phyloP scores from a whole-genome alignment of 1,139 yeast genomes.

The Geotrichum klebahnii region DNA sequence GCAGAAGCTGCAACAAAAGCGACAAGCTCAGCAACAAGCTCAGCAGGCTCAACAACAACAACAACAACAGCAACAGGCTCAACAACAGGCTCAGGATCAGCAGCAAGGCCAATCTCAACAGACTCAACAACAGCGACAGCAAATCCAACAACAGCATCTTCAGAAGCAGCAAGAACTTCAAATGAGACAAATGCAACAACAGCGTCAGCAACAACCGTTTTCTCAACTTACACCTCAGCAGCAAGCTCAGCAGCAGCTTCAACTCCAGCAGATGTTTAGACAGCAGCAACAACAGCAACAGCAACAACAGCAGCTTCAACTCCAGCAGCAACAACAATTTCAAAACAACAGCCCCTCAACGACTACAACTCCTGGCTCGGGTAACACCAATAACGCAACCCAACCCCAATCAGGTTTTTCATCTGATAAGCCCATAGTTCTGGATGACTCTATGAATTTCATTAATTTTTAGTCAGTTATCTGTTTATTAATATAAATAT shows the following conservation, averaged over 20 bases:
- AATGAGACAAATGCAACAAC: constrained; percentile 10
- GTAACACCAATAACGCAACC: not conserved
- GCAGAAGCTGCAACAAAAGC: constrained; percentile 7
- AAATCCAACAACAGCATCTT: constrained; percentile 8
- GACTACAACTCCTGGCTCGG: not conserved
- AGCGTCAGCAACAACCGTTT: constrained; percentile 1
- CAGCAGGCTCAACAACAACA: constrained; percentile 2
- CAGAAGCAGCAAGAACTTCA: constrained; percentile 22
- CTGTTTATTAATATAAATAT: not conserved
- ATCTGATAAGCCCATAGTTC: constrained; percentile 13
- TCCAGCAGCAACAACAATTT: constrained; percentile 20
- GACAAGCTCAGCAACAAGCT: constrained; percentile 8
- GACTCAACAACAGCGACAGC: constrained; percentile 13
- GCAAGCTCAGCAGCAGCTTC: constrained; percentile 17
- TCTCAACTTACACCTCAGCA: constrained; percentile 15
- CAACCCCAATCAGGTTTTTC: constrained; percentile 1
- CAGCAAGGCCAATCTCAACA: constrained; percentile 11
- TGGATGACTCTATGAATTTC: constrained; percentile 18
- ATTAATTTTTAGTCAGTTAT: constrained; percentile 11
- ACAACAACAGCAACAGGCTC: constrained; percentile 1
- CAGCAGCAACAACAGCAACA: constrained; percentile 15
- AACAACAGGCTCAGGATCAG: constrained; percentile 6
- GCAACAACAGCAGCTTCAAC: constrained; percentile 19
- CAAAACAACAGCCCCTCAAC: constrained; percentile 7
- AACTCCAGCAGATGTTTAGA: no score